Percentiles rank a stretch among this genome's conserved stretches.
Evolutionary conservation across 805 yeast species (phyloP).

Genomic region (Starmerella sp.): DNA sequence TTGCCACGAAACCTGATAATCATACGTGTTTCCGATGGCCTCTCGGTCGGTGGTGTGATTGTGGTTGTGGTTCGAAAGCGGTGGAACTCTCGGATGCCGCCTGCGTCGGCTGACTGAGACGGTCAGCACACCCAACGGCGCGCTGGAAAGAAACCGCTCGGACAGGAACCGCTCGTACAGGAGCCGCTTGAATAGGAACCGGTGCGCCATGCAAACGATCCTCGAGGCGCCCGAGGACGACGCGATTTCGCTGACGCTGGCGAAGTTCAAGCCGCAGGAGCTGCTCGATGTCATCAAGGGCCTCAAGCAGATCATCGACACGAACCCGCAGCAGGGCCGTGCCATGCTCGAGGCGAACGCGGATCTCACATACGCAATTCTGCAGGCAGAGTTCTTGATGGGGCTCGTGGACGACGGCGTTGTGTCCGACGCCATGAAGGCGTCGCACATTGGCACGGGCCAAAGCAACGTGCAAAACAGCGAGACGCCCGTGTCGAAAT

Average conservation of each 20-base stretch:
- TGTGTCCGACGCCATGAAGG: constrained; percentile 19
- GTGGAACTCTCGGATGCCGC: not conserved
- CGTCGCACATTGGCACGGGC: constrained; percentile 3
- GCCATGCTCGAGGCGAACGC: constrained; percentile 55
- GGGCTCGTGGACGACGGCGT: constrained; percentile 28
- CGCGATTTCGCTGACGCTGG: constrained; percentile 39
- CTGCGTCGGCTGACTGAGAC: not conserved
- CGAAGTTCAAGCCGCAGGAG: constrained; percentile 40
- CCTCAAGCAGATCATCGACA: constrained; percentile 45
- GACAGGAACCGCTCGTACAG: not conserved
- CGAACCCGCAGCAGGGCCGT: constrained; percentile 50
- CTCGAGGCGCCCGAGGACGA: constrained; percentile 24
- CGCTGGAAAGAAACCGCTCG: not conserved
- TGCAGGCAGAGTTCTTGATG: constrained; percentile 49
- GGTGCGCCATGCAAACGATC: not conserved
- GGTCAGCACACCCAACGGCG: not conserved
- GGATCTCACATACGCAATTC: constrained; percentile 64
- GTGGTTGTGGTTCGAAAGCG: not conserved
- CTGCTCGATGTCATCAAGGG: constrained; percentile 42
- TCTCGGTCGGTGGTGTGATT: not conserved
- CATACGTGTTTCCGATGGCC: constrained; percentile 25
- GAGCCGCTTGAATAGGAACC: not conserved
- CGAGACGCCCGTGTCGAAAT: not conserved
- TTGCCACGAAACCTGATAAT: constrained; percentile 72
- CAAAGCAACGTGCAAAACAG: constrained; percentile 8